These are phyloP conservation scores for Westerdykella ornata DNA, from an alignment of 2,329 filamentous ascomycete species.

Conservation along the genomic window DNA sequence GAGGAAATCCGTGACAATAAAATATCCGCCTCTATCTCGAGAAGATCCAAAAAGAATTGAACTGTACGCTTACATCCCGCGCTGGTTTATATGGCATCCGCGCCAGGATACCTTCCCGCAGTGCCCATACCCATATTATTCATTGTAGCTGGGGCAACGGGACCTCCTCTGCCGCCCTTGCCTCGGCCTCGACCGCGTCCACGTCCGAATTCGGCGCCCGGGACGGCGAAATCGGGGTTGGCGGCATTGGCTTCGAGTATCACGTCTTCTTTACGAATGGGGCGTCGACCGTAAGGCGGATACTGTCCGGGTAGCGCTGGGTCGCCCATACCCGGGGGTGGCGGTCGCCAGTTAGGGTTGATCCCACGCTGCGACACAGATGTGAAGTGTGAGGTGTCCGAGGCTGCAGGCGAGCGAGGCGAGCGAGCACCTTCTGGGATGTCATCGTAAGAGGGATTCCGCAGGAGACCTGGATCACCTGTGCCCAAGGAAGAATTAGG, in stretches of 20 bases:
- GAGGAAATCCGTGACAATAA: too few species aligned
- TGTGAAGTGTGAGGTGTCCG: slow-evolving; percentile 79
- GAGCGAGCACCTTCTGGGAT: slow-evolving; percentile 58
- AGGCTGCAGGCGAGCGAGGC: slow-evolving; percentile 66
- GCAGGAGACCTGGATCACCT: slow-evolving; percentile 32
- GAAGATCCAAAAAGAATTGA: not conserved
- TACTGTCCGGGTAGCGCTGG: slow-evolving; percentile 37
- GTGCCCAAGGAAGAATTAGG: slow-evolving; percentile 20
- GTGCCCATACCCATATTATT: slow-evolving; percentile 24
- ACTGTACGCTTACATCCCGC: not conserved
- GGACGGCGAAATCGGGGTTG: slow-evolving; percentile 82
- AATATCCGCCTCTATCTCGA: too few species aligned
- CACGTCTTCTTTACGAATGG: slow-evolving; percentile 57
- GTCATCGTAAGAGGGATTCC: slow-evolving; percentile 55
- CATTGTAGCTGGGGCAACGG: slow-evolving; percentile 19
- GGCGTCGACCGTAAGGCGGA: slow-evolving; percentile 27
- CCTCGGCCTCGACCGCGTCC: slow-evolving; percentile 31
- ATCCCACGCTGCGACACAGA: slow-evolving; percentile 82
- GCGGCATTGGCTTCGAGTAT: slow-evolving; percentile 55
- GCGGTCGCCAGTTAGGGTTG: slow-evolving; percentile 74
- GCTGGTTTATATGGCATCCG: slow-evolving; percentile 23
- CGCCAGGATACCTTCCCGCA: slow-evolving; percentile 30
- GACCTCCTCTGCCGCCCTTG: slow-evolving; percentile 23
- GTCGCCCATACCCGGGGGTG: slow-evolving; percentile 44
- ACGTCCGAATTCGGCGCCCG: slow-evolving; percentile 38